Base-by-base conservation (phyloP, 2,329 filamentous ascomycete genomes). In the Epichloe sp. region DNA sequence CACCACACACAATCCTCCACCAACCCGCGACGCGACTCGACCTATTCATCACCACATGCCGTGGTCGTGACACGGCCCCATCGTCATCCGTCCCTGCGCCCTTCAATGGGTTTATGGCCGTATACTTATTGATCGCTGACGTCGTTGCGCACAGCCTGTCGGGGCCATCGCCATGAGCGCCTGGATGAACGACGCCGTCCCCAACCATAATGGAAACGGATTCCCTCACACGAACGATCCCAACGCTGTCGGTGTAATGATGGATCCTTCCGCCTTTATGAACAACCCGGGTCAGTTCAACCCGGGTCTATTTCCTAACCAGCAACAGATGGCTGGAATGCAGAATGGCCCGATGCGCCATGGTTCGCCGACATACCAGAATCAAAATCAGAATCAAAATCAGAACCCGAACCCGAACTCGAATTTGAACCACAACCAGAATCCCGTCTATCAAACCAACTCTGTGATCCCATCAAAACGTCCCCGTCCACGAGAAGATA, bases 401-500 rank as follows among this genome's bases (percentile, higher is more conserved):
- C 45, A 44, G 21, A 44, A 38, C 23, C 48, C 37, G 17, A 35
- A 42, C 21, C 35, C 36, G 31, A 52, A 46, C 34, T 47, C 38
- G 37, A 47, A 53, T 31, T 56, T 53, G 50, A 52, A 52, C 31
- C 48, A 45, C 38, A 53, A 38, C 14, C 50, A 53, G 37, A 56
- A 57, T 44, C 79, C 85, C 54, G 79, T 80, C 62, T 94, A 91
- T 72, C 85, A 89, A 65, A 88, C 88, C 59, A 91, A 87, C 69
- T 77, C 85, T 46, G 82, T 95, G 62, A 83, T 95, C 58, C 91
- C 91, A 53, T 91, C 90, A 21, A 98, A 97, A 71, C 82, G 93
- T 62, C 79, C 86, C 50, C 80, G 87, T 45, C 85, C 86, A 49
- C 75, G 80, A 63, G 88, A 95, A 69, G 90, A 96, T 67, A 90